Percentiles rank a stretch among this genome's conserved stretches.
Evolutionary conservation across 2,329 filamentous ascomycete genomes (phyloP).

Genomic region (Aspergillus fumigatiaffinis): DNA sequence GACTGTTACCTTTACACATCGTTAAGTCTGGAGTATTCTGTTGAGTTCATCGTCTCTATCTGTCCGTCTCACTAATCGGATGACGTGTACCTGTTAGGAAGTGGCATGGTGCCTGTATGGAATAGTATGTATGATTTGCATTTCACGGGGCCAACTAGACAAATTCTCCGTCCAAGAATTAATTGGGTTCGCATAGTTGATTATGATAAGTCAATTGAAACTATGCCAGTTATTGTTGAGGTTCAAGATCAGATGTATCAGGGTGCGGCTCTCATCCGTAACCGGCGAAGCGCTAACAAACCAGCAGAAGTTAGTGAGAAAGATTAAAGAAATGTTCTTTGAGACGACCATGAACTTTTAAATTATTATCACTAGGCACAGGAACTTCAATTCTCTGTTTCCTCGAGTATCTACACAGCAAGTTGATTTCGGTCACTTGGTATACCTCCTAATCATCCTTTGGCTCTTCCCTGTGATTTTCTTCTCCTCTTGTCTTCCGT

Average conservation of each 20-base stretch:
- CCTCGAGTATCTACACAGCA: neutral
- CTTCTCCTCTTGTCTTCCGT: neutral
- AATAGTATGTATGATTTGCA: neutral
- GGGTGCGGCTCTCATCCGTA: conserved; percentile 7
- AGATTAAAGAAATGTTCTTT: neutral
- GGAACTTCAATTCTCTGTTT: neutral
- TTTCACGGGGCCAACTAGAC: neutral
- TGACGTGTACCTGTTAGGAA: neutral
- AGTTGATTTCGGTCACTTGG: neutral
- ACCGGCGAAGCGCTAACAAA: conserved; percentile 7
- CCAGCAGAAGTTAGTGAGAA: neutral
- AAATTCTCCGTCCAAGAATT: neutral
- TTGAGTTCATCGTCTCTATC: neutral
- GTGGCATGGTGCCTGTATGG: neutral
- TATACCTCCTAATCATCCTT: conserved; percentile 1
- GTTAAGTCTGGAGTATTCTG: neutral
- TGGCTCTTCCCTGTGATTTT: neutral
- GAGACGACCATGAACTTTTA: neutral
- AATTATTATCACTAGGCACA: neutral
- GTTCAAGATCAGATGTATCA: neutral
- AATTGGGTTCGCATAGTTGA: neutral
- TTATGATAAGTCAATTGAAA: neutral
- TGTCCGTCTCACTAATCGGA: neutral
- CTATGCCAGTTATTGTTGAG: neutral
- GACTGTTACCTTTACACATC: neutral